Evolutionary conservation across 495 filamentous ascomycete species (phyloP).

Genomic region (Podospora pseudoanserina): DNA sequence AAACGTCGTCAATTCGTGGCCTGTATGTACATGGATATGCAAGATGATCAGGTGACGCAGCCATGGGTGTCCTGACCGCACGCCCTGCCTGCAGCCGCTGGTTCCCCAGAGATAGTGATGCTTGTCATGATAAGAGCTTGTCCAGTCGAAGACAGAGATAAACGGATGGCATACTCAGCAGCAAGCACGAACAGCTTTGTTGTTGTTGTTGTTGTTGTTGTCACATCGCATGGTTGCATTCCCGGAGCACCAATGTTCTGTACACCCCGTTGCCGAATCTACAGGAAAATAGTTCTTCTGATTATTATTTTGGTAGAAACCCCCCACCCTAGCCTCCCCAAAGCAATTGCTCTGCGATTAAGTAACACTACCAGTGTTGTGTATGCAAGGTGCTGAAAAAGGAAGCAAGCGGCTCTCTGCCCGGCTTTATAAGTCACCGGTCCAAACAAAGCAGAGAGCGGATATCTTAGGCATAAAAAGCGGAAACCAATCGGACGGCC

Average conservation of each 20-base stretch:
- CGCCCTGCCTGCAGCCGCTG: conserved; percentile 1
- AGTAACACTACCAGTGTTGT: conserved; percentile 7
- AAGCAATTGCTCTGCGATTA: conserved; percentile 12
- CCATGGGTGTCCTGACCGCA: conserved; percentile 7
- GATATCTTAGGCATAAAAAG: conserved; percentile 30
- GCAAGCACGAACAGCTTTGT: conserved; percentile 7
- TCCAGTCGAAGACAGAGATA: conserved; percentile 10
- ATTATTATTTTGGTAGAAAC: not conserved
- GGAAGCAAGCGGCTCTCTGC: conserved; percentile 27
- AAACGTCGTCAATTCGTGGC: conserved; percentile 5
- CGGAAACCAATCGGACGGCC: conserved; percentile 10
- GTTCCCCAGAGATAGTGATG: conserved; percentile 5
- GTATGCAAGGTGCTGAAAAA: conserved; percentile 28
- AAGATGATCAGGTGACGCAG: conserved; percentile 33
- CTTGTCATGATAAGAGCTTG: conserved; percentile 16
- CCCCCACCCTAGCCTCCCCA: conserved; percentile 8
- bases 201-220: not conserved
- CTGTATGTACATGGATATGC: conserved; percentile 25
- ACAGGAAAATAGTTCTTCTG: not conserved
- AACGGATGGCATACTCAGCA: not conserved
- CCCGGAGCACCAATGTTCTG: not conserved
- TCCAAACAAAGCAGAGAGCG: conserved; percentile 21
- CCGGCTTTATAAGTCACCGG: conserved; percentile 21
- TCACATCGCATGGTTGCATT: conserved; percentile 5
- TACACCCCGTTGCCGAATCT: not conserved